Evolutionary conservation across 495 filamentous ascomycete species (phyloP).

Genomic region (Aspergillus ellipticus): DNA sequence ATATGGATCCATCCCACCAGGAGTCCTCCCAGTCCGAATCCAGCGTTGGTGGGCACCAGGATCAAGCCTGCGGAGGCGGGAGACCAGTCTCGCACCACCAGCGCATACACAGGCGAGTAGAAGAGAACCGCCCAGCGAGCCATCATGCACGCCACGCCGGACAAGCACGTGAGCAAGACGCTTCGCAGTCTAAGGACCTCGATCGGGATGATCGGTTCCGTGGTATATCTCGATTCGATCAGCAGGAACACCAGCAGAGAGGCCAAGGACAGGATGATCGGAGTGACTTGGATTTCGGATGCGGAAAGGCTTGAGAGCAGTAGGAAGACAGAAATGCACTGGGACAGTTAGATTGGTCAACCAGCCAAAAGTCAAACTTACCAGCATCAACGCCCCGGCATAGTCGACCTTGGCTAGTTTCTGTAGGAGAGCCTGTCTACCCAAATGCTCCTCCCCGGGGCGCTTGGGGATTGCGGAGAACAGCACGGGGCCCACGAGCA

Average conservation of each 20-base stretch:
- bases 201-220: constrained; percentile 69
- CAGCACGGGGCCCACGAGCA: constrained; percentile 54
- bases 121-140: constrained; percentile 74
- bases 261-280: constrained; percentile 53
- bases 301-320: constrained; percentile 65
- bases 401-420: constrained; percentile 67
- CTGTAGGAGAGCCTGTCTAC: constrained; percentile 23
- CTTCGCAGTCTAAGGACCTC: constrained; percentile 58
- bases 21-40: constrained; percentile 68
- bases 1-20: constrained; percentile 69
- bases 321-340: constrained; percentile 54
- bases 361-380: constrained; percentile 27
- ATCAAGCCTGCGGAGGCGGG: constrained; percentile 66
- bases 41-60: constrained; percentile 70
- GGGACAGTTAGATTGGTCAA: constrained; percentile 16
- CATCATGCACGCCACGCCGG: constrained; percentile 69
- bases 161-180: constrained; percentile 63
- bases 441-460: constrained; percentile 23
- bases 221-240: constrained; percentile 53
- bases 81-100: constrained; percentile 62
- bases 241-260: constrained; percentile 55
- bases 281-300: constrained; percentile 49
- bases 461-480: constrained; percentile 55
- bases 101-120: constrained; percentile 69
- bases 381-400: constrained; percentile 58